Evolutionary conservation across 2,329 filamentous ascomycete genomes (phyloP).

Genomic region (Aspergillus neotritici): DNA sequence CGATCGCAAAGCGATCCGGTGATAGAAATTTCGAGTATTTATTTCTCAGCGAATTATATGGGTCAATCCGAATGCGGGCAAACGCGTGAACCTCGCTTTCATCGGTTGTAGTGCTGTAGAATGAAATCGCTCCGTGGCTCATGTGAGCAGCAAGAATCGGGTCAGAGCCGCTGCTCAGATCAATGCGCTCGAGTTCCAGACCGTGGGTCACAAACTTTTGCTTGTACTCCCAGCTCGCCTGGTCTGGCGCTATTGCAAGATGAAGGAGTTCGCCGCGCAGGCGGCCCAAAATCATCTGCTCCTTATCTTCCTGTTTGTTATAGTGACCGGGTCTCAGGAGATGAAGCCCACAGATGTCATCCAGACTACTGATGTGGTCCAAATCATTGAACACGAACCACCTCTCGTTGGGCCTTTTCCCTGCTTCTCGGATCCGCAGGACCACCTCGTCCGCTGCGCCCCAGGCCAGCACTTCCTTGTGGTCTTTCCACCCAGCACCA

Average conservation of each 20-base stretch:
- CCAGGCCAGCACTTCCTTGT: slow-evolving; percentile 55
- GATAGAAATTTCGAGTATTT: slow-evolving; percentile 52
- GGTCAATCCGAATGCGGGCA: slow-evolving; percentile 20
- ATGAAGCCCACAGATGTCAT: slow-evolving; percentile 56
- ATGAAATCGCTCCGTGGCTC: slow-evolving; percentile 42
- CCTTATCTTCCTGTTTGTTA: slow-evolving; percentile 27
- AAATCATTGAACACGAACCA: slow-evolving; percentile 52
- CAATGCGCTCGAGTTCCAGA: slow-evolving; percentile 43
- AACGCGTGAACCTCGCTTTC: slow-evolving; percentile 34
- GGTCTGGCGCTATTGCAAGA: slow-evolving; percentile 32
- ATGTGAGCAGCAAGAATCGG: slow-evolving; percentile 49
- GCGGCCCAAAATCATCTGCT: slow-evolving; percentile 52
- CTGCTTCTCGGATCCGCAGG: slow-evolving; percentile 45
- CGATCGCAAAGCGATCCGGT: slow-evolving; percentile 47
- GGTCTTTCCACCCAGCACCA: slow-evolving; percentile 42
- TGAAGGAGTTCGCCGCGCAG: slow-evolving; percentile 49
- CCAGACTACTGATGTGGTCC: slow-evolving; percentile 47
- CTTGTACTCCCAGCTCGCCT: slow-evolving; percentile 25
- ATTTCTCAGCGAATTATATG: slow-evolving; percentile 27
- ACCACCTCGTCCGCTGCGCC: slow-evolving; percentile 55
- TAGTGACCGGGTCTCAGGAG: slow-evolving; percentile 44
- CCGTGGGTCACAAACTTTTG: slow-evolving; percentile 43
- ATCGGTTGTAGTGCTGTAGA: slow-evolving; percentile 41
- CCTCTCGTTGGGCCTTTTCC: slow-evolving; percentile 24
- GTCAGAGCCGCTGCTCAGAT: slow-evolving; percentile 37